phyloP scores from a whole-genome alignment of 768 basidiomycete species.

The Auricularia cornea region DNA sequence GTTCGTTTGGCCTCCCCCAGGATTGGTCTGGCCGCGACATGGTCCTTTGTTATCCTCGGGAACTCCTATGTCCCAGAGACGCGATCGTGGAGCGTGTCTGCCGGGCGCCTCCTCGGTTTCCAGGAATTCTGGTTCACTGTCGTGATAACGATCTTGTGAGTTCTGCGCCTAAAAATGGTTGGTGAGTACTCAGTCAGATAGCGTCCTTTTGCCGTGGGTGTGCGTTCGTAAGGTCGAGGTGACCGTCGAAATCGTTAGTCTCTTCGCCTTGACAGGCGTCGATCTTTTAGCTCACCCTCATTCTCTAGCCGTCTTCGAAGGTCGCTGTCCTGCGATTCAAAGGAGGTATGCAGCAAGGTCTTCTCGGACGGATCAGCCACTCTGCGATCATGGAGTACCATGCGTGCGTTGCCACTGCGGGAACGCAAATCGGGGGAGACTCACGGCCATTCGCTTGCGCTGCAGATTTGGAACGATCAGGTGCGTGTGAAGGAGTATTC shows the following conservation, averaged over 20 bases:
- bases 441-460: neutral
- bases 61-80: constrained; percentile 6
- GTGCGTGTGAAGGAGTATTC: constrained; percentile 31
- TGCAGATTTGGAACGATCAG: constrained; percentile 28
- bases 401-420: constrained; percentile 9
- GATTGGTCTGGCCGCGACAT: constrained; percentile 9
- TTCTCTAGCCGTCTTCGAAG: constrained; percentile 10
- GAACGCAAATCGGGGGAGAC: neutral
- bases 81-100: constrained; percentile 8
- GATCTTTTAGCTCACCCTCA: neutral
- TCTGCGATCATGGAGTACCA: constrained; percentile 13
- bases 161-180: too few species aligned
- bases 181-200: neutral
- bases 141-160: constrained; percentile 11
- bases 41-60: constrained; percentile 12
- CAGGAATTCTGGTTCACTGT: constrained; percentile 14
- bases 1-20: constrained; percentile 27
- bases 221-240: constrained; percentile 13
- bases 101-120: constrained; percentile 3
- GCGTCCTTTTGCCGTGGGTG: constrained; percentile 12
- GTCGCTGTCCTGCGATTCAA: constrained; percentile 13
- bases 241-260: constrained; percentile 11
- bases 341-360: constrained; percentile 15
- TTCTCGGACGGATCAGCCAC: constrained; percentile 13
- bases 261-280: neutral